Evolutionary conservation across 805 yeast genomes (phyloP), one percentile per base, ranked within the genome.

Genomic region (Candida namnaoensis): DNA sequence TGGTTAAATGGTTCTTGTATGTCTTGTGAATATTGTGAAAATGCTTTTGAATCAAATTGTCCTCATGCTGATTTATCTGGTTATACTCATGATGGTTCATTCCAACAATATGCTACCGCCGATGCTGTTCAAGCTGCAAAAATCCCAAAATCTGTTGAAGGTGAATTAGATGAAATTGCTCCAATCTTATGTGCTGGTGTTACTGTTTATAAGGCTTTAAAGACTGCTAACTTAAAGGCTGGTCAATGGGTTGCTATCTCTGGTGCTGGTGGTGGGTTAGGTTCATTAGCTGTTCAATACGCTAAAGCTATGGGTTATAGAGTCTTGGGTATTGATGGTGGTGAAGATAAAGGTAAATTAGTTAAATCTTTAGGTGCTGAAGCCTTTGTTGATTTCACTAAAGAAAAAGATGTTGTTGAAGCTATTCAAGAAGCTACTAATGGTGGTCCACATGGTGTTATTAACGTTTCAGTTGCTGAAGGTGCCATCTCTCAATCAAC

Each of bases 171-270:
- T 42, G 71, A 68, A 49, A 74, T 78, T 47, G 80, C 95, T 10
- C 95, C 95, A 53, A 78, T 86, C 58, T 74, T 87, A 57, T 86
- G 95, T 69, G 95, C 95, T 33, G 95, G 95, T 65, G 79, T 86
- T 63, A 86, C 95, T 35, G 95, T 84, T 44, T 86, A 86, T 80
- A 86, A 85, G 72, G 95, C 95, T 37, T 70, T 86, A 60, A 85
- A 85, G 73, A 82, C 86, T 36, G 85, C 95, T 42, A 75, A 74
- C 44, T 68, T 81, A 56, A 60, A 51, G 45, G 76, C 88, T 45
- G 88, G 88, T 52, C 74, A 82, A 53, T 81, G 86, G 86, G 81
- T 82, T 45, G 82, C 84, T 51, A 66, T 82, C 52, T 76, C 84
- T 44, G 90, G 90, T 63, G 88, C 88, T 42, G 87, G 81, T 55